These are phyloP conservation scores for Rugonectria rugulosa DNA, from an alignment of 2,329 filamentous ascomycete genomes.

Conservation along the genomic window DNA sequence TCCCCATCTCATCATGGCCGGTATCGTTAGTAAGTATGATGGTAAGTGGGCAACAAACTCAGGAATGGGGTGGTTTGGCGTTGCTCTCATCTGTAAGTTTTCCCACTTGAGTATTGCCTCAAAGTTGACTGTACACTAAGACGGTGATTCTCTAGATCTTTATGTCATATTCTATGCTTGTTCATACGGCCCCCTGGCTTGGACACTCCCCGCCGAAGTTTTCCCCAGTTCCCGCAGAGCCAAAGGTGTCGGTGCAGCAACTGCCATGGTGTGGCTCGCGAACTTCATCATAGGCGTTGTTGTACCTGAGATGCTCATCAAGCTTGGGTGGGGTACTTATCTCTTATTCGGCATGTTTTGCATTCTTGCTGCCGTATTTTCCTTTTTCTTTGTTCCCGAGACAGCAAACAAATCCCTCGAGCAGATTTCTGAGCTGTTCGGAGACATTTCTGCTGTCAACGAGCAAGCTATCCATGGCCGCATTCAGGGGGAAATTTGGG, in stretches of 20 bases:
- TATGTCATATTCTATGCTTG: slow-evolving; percentile 40
- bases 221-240: slow-evolving; percentile 45
- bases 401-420: slow-evolving; percentile 28
- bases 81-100: slow-evolving; percentile 26
- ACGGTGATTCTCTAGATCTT: slow-evolving; percentile 9
- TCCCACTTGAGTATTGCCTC: neutral
- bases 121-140: neutral
- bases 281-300: slow-evolving; percentile 55
- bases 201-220: slow-evolving; percentile 47
- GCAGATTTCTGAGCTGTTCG: slow-evolving; percentile 31
- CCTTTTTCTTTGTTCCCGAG: slow-evolving; percentile 32
- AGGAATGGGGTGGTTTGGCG: slow-evolving; percentile 28
- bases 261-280: slow-evolving; percentile 45
- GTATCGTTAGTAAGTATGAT: slow-evolving; percentile 24
- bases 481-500: slow-evolving; percentile 20
- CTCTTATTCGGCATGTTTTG: slow-evolving; percentile 64
- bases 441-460: slow-evolving; percentile 14
- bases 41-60: slow-evolving; percentile 24
- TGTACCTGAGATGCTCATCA: slow-evolving; percentile 61
- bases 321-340: slow-evolving; percentile 57
- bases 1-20: slow-evolving; percentile 28
- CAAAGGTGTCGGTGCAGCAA: slow-evolving; percentile 46
- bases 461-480: slow-evolving; percentile 25
- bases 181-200: slow-evolving; percentile 45
- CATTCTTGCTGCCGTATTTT: slow-evolving; percentile 51